Conservation (phyloP, 2,329 filamentous ascomycete species). For the Sclerotiophoma versabilis region DNA sequence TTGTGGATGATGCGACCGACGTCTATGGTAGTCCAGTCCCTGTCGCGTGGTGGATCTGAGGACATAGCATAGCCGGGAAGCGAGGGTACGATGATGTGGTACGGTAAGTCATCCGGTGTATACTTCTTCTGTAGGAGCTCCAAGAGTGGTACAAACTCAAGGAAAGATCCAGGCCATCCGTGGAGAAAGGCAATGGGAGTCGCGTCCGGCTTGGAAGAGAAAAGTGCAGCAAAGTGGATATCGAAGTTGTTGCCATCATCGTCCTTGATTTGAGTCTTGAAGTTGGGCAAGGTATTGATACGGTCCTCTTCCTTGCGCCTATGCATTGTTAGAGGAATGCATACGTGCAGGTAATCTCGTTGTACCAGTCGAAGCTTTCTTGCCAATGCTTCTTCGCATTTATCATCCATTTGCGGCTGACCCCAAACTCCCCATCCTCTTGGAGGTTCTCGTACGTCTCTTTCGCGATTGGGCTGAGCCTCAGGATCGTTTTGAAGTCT, state of each 20-base stretch:
- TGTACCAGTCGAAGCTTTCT: constrained; percentile 46
- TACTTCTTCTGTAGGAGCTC: constrained; percentile 57
- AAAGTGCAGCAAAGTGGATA: constrained; percentile 64
- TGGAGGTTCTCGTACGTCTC: constrained; percentile 40
- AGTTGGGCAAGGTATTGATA: constrained; percentile 62
- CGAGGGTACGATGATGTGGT: constrained; percentile 64
- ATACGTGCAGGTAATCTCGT: not conserved
- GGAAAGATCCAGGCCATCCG: constrained; percentile 62
- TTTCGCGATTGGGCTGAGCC: constrained; percentile 40
- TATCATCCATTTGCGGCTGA: constrained; percentile 40
- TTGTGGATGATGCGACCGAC: constrained; percentile 58
- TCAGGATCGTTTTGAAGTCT: constrained; percentile 39
- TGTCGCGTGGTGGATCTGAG: constrained; percentile 55
- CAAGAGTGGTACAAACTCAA: constrained; percentile 64
- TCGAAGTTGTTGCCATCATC: constrained; percentile 46
- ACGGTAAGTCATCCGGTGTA: constrained; percentile 59
- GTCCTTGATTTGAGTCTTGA: constrained; percentile 53
- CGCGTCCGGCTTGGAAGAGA: constrained; percentile 59
- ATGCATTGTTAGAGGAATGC: not conserved
- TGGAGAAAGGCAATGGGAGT: constrained; percentile 62
- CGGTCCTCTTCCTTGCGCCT: constrained; percentile 50
- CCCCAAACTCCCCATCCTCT: constrained; percentile 40
- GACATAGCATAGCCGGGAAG: constrained; percentile 64
- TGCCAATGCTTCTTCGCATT: constrained; percentile 41
- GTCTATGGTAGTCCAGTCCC: constrained; percentile 52